Evolutionary conservation across 345 rosid species (phyloP).

Genomic region (Gossypium mustelinum): DNA sequence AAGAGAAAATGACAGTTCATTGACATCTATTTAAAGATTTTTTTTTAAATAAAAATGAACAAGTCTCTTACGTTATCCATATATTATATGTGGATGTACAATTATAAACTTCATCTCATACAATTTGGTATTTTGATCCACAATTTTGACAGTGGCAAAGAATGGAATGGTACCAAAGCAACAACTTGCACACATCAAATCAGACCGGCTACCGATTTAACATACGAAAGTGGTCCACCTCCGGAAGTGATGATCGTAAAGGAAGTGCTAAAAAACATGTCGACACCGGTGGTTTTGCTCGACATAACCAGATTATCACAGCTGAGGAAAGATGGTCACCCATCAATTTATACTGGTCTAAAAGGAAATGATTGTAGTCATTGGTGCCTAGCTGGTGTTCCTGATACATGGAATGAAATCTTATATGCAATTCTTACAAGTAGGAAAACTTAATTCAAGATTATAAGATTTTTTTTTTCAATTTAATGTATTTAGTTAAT

Average conservation of each 20-base stretch:
- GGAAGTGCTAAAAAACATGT: conserved; percentile 39
- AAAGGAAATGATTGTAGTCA: conserved; percentile 73
- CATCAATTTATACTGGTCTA: conserved; percentile 54
- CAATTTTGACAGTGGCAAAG: conserved; percentile 16
- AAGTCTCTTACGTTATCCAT: no score
- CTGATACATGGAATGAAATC: conserved; percentile 87
- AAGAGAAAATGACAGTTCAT: no score
- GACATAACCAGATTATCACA: conserved; percentile 66
- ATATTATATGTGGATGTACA: no score
- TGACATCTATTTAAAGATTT: no score
- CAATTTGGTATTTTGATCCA: not conserved
- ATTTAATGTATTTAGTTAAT: not conserved
- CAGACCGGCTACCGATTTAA: conserved; percentile 34
- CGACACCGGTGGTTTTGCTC: conserved; percentile 47
- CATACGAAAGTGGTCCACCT: conserved; percentile 53
- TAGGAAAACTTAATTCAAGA: not conserved
- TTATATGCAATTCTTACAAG: conserved; percentile 40
- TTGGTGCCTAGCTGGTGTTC: conserved; percentile 93
- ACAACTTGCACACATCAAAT: conserved; percentile 32
- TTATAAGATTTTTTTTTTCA: not conserved
- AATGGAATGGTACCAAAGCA: conserved; percentile 29
- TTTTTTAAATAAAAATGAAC: no score
- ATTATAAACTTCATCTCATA: not conserved
- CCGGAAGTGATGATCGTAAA: conserved; percentile 45
- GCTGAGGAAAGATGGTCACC: conserved; percentile 86